Conservation (phyloP, 306 rosid species). For the Malus sieversii region DNA sequence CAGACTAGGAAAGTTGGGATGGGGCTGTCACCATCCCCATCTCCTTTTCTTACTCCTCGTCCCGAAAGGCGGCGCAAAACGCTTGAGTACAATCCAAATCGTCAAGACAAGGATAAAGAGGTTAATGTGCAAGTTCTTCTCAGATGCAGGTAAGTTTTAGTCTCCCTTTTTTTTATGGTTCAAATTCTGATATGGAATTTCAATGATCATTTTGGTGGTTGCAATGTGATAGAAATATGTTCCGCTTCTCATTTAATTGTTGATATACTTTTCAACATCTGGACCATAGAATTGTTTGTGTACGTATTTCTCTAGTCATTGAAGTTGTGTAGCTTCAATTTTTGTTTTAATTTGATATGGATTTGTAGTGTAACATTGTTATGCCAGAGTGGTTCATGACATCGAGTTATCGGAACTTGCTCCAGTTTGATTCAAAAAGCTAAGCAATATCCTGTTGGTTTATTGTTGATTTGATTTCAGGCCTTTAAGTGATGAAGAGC, state of each 20-base stretch:
- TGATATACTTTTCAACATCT: background rate
- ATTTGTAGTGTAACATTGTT: background rate
- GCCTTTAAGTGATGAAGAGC: conserved; percentile 84
- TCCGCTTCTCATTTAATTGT: background rate
- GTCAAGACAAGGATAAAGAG: conserved; percentile 63
- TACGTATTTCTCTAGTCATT: background rate
- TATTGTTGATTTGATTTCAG: conserved; percentile 23
- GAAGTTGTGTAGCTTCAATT: background rate
- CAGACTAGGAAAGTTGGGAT: conserved; percentile 61
- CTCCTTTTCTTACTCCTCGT: conserved; percentile 88
- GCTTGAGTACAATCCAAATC: conserved; percentile 43
- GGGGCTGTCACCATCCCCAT: conserved; percentile 58
- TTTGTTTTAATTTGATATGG: background rate
- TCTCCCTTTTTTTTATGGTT: background rate
- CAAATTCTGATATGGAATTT: background rate
- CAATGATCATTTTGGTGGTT: background rate
- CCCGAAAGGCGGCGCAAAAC: conserved; percentile 74
- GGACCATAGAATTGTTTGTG: background rate
- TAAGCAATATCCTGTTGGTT: background rate
- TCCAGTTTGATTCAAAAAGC: background rate
- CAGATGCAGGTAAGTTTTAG: conserved; percentile 68
- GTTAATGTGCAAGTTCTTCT: conserved; percentile 76
- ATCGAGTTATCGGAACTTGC: background rate
- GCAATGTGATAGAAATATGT: background rate
- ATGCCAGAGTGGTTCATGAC: background rate